phyloP scores from a whole-genome alignment of 768 basidiomycete species.

The Xerocomus potaroensis region DNA sequence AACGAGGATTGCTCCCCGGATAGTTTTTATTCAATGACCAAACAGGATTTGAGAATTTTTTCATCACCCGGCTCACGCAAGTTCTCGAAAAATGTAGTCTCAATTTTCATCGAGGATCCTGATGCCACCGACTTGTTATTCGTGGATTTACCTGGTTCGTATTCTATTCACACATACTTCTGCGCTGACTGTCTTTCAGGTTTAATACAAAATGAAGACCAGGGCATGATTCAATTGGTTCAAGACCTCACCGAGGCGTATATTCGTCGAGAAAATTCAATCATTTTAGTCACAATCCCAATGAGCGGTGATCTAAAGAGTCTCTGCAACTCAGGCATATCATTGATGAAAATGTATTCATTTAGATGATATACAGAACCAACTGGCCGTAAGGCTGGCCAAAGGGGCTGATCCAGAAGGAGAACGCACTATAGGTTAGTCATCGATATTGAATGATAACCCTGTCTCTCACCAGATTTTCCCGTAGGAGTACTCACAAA shows the following conservation, averaged over 20 bases:
- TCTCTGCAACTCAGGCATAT: not conserved
- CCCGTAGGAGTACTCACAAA: conserved; percentile 68
- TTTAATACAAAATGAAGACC: conserved; percentile 52
- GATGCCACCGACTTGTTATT: conserved; percentile 46
- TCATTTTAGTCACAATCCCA: conserved; percentile 64
- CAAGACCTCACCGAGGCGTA: conserved; percentile 43
- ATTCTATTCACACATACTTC: not conserved
- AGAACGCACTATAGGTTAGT: conserved; percentile 57
- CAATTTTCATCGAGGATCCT: conserved; percentile 43
- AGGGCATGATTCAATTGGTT: conserved; percentile 42
- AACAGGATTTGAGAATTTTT: conserved; percentile 23
- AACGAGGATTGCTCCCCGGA: conserved; percentile 19
- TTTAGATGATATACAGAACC: conserved; percentile 66
- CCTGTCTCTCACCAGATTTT: not conserved
- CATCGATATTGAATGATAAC: not conserved
- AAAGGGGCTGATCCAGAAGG: conserved; percentile 49
- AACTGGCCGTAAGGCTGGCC: conserved; percentile 53
- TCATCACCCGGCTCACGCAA: conserved; percentile 23
- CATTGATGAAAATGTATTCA: not conserved
- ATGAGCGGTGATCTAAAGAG: conserved; percentile 46
- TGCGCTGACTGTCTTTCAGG: conserved; percentile 32
- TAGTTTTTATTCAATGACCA: conserved; percentile 21
- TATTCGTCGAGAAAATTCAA: conserved; percentile 46
- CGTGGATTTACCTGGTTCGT: conserved; percentile 50
- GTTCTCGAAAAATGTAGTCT: conserved; percentile 52